Evolutionary conservation across 257 asterid species (phyloP).

Genomic region (Scutellaria baicalensis): DNA sequence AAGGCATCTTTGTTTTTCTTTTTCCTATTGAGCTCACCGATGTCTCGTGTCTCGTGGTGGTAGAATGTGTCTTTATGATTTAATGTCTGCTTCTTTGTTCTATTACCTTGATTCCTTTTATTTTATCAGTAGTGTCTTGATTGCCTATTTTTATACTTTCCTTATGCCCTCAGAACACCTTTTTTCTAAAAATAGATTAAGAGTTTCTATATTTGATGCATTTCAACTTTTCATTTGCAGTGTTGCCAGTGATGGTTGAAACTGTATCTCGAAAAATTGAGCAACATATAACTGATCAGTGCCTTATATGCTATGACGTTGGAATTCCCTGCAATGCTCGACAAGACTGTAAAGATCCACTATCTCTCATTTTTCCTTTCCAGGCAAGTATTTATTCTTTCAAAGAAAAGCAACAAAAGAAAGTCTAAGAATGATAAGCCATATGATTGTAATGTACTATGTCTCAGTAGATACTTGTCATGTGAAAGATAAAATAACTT

Average conservation of each 20-base stretch:
- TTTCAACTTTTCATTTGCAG: conserved; percentile 36
- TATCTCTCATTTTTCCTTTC: conserved; percentile 85
- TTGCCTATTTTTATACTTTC: not conserved
- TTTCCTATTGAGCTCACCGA: not conserved
- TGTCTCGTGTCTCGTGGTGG: not conserved
- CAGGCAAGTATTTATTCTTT: conserved; percentile 44
- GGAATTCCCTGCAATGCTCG: conserved; percentile 88
- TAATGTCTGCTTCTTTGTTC: not conserved
- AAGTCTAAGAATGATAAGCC: not conserved
- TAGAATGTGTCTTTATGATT: not conserved
- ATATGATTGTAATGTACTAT: not conserved
- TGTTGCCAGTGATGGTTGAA: conserved; percentile 83
- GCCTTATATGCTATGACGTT: conserved; percentile 84
- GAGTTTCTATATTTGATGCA: not conserved
- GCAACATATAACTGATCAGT: conserved; percentile 81
- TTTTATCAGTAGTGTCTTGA: not conserved
- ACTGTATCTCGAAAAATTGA: conserved; percentile 59
- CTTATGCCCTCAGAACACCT: not conserved
- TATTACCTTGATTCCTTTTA: too few relatives aligned
- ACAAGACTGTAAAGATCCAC: conserved; percentile 66
- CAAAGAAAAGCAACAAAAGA: not conserved
- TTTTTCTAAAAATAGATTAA: not conserved
- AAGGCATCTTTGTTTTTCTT: not conserved
- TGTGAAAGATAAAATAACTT: not conserved
- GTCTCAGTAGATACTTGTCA: not conserved